These are phyloP conservation scores for Trichosphaerium sp. DNA, from an alignment of 78 protist species.

Conservation along the genomic window DNA sequence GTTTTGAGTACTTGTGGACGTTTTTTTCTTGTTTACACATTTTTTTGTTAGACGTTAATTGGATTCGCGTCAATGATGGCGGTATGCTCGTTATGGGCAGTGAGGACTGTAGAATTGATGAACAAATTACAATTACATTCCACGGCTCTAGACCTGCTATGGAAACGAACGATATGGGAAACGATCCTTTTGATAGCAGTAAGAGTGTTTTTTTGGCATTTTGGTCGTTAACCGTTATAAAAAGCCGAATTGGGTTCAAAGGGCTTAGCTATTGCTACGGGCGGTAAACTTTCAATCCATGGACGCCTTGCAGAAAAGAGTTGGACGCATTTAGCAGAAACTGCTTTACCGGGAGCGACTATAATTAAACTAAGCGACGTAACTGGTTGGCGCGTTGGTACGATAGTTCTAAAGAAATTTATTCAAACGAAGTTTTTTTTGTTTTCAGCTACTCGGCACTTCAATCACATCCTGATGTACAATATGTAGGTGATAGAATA, in stretches of 20 bases:
- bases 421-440: too few species aligned
- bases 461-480: too few species aligned
- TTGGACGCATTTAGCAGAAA: not conserved
- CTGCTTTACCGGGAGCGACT: not conserved
- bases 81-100: not conserved
- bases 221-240: too few species aligned
- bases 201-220: too few species aligned
- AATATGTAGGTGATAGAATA: not conserved
- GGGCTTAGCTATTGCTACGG: not conserved
- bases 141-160: too few species aligned
- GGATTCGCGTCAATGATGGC: not conserved
- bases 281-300: not conserved
- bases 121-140: not conserved
- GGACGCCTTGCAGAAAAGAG: not conserved
- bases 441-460: too few species aligned
- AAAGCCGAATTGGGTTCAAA: not conserved
- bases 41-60: too few species aligned
- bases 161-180: too few species aligned
- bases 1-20: too few species aligned
- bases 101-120: not conserved
- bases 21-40: too few species aligned
- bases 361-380: not conserved
- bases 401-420: too few species aligned
- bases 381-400: not conserved
- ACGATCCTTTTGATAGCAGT: too few species aligned